Evolutionary conservation across 164 flowering plant genomes (phyloP), one percentile per base, ranked within the genome.

Genomic region (Piper betle): DNA sequence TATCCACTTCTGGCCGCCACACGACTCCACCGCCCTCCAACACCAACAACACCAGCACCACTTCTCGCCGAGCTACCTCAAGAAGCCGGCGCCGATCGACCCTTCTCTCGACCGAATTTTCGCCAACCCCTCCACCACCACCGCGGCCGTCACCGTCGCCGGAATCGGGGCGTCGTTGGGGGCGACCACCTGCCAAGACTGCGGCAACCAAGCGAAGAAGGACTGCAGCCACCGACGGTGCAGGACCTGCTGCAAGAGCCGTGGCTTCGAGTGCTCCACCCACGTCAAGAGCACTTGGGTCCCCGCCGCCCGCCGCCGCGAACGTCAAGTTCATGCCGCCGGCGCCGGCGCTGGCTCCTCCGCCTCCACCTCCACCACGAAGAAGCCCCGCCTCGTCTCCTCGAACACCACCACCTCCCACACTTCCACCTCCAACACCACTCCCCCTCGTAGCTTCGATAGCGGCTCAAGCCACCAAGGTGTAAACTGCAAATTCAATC

Each of bases 211-310:
- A 67, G 88, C 96, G 2, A 93, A 93, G 81, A 93, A 90, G 61
- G 97, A 93, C 64, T 93, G 98, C 61, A 75, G 73, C 53, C 88
- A 90, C 59, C 60, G 85, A 9, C 72, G 98, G 72, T 93, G 98
- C 64, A 71, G 98, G 67, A 93, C 97, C n/a, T 93, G 98, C 65
- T 93, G 98, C 66, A 93, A 87, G 70, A 93, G 96, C 68, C 82
- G 97, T 0, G 94, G 92, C 0, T 88, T 68, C 61, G 91, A 89
- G 50, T 93, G 98, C 58, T 17, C 83, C 9, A 91, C 98, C 42
- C 98, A 91, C 71, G 86, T 91, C 58, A 91, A 83, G 77, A 91
- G 98, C 83, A 91, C 98, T 9, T 91, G 98, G 98, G 95, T 91
- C 6, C 95, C 98, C 1, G 98, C 96, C 0, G 78, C 91, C 4